A percentile compares a stretch with the other conserved stretches of the same genome.
These are phyloP conservation scores for Aspergillus sp. DNA, from an alignment of 2,329 filamentous ascomycete species.

Conservation along the genomic window DNA sequence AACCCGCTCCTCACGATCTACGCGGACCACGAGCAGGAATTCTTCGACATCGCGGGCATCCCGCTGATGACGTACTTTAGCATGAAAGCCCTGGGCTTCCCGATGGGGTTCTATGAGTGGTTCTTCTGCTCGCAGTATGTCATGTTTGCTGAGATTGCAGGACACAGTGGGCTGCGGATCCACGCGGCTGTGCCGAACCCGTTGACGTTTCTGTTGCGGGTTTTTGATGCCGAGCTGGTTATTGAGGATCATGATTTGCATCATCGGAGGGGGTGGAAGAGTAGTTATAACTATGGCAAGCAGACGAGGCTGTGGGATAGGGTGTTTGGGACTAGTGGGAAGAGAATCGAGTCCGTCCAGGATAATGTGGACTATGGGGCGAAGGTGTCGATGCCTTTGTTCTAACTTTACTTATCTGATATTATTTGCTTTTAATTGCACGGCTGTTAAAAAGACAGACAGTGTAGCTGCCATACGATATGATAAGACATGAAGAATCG, in stretches of 20 bases:
- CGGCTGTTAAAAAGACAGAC: no score
- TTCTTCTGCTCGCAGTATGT: conserved; percentile 49
- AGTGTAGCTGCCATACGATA: no score
- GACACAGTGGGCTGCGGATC: conserved; percentile 31
- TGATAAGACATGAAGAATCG: no score
- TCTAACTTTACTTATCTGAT: conserved; percentile 6
- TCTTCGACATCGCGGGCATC: conserved; percentile 45
- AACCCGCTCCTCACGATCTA: conserved; percentile 45
- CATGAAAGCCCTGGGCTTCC: conserved; percentile 38
- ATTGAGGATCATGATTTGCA: conserved; percentile 47
- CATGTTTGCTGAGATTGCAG: conserved; percentile 32
- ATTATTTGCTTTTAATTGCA: no score
- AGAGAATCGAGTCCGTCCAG: conserved; percentile 36
- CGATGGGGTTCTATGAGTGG: conserved; percentile 50
- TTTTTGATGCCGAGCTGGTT: conserved; percentile 37
- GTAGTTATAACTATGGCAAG: conserved; percentile 42
- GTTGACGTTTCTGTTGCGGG: conserved; percentile 34
- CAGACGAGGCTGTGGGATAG: conserved; percentile 42
- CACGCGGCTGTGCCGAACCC: conserved; percentile 31
- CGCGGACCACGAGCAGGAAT: conserved; percentile 45
- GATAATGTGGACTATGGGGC: conserved; percentile 34
- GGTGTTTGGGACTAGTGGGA: conserved; percentile 35
- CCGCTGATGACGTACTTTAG: conserved; percentile 41
- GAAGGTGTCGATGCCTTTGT: conserved; percentile 28
- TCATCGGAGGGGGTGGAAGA: conserved; percentile 40